These are phyloP conservation scores for Austroboletus niveus DNA, from an alignment of 1,284 basidiomycete genomes.

Conservation along the genomic window DNA sequence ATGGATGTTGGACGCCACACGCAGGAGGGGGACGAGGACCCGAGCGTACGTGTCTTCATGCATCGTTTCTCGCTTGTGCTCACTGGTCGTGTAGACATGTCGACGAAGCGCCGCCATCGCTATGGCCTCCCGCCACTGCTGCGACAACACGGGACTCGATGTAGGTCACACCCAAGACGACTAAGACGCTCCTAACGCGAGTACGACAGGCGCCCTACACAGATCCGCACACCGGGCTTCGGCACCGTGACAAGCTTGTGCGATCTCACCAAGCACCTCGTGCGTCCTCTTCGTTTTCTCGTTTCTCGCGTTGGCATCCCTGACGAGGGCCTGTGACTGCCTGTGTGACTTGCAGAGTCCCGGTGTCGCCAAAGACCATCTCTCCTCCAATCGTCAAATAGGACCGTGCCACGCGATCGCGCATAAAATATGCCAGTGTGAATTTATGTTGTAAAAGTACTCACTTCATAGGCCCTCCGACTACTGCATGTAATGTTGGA, in stretches of 20 bases:
- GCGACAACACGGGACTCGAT: slow-evolving; percentile 85
- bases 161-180: slow-evolving; percentile 33
- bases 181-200: not conserved
- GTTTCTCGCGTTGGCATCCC: not conserved
- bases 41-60: slow-evolving; percentile 51
- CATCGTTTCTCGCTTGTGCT: not conserved
- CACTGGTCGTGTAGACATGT: slow-evolving; percentile 53
- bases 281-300: slow-evolving; percentile 36
- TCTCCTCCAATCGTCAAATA: slow-evolving; percentile 44
- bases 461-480: too few species aligned
- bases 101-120: slow-evolving; percentile 81
- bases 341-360: slow-evolving; percentile 35
- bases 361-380: slow-evolving; percentile 22
- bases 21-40: slow-evolving; percentile 50
- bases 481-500: too few species aligned
- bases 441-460: too few species aligned
- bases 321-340: not conserved
- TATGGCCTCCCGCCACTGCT: slow-evolving; percentile 78
- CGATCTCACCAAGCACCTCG: slow-evolving; percentile 77
- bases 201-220: slow-evolving; percentile 74
- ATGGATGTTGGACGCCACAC: slow-evolving; percentile 29
- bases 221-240: slow-evolving; percentile 76
- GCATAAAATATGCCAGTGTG: too few species aligned
- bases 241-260: slow-evolving; percentile 86
- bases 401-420: not conserved